phyloP scores from a whole-genome alignment of 441 rosid genomes.

The Erodium trifolium region DNA sequence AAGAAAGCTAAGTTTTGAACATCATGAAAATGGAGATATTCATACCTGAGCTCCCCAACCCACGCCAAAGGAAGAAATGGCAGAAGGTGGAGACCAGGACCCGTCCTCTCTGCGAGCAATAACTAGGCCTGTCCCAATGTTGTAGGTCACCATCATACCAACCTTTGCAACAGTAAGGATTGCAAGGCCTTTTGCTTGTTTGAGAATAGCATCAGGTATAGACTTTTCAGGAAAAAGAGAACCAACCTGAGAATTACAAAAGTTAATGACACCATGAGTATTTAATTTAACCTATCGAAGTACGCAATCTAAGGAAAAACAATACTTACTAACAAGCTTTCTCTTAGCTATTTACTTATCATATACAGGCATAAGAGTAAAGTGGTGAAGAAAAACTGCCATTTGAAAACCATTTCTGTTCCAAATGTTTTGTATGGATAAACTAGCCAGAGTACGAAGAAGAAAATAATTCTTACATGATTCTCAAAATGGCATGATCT shows the following conservation, averaged over 20 bases:
- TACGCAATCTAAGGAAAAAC: neutral
- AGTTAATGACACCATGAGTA: neutral
- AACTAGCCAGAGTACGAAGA: neutral
- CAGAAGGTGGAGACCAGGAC: constrained; percentile 96
- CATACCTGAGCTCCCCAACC: constrained; percentile 99
- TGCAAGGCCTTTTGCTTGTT: constrained; percentile 90
- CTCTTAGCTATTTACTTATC: neutral
- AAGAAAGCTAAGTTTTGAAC: neutral
- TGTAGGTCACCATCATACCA: constrained; percentile 89
- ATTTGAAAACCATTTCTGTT: neutral
- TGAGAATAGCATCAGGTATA: constrained; percentile 70
- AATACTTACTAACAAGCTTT: neutral
- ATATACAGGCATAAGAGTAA: neutral
- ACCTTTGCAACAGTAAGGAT: constrained; percentile 75
- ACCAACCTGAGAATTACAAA: constrained; percentile 46
- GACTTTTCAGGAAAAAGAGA: constrained; percentile 65
- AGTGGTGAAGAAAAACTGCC: neutral
- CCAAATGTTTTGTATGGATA: too few relatives aligned
- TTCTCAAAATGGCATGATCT: neutral
- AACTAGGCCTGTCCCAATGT: constrained; percentile 87
- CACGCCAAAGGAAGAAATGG: constrained; percentile 78
- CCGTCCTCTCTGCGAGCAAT: constrained; percentile 80
- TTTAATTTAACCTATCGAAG: neutral
- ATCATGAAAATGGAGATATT: neutral
- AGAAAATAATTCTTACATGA: neutral